Percentiles rank a stretch among this genome's conserved stretches.
These are phyloP conservation scores for Carex myosuroides DNA, from an alignment of 176 grass and related monocot species.

Conservation along the genomic window DNA sequence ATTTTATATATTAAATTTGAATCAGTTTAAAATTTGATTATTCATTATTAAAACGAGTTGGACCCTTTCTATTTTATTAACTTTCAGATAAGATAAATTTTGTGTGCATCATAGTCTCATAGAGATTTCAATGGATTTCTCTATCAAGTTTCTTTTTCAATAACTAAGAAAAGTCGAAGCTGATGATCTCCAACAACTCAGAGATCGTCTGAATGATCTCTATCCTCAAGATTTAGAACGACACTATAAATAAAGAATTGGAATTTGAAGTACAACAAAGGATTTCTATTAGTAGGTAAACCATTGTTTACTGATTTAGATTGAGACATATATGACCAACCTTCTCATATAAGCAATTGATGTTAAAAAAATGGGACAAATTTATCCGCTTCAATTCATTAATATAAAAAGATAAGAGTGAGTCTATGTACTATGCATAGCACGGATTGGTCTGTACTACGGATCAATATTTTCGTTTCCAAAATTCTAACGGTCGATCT, in stretches of 20 bases:
- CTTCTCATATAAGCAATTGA: not conserved
- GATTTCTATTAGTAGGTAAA: not conserved
- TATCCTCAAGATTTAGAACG: not conserved
- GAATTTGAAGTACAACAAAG: not conserved
- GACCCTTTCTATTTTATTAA: not conserved
- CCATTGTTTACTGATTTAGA: not conserved
- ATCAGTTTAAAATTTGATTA: too few relatives aligned
- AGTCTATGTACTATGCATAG: too few relatives aligned
- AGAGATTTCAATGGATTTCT: not conserved
- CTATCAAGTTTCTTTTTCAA: not conserved
- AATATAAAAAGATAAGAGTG: not conserved
- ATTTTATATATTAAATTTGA: too few relatives aligned
- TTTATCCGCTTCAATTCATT: not conserved
- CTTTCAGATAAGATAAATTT: not conserved
- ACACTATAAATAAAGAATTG: not conserved
- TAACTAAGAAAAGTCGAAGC: not conserved
- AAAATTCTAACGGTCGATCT: too few relatives aligned
- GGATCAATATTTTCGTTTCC: too few relatives aligned
- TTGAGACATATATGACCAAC: not conserved
- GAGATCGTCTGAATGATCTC: not conserved
- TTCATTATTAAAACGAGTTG: not conserved
- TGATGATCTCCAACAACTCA: not conserved
- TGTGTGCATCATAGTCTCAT: not conserved
- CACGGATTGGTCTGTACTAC: too few relatives aligned
- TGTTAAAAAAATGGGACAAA: not conserved